A percentile compares a stretch with the other conserved stretches of the same genome.
Evolutionary conservation across 1,284 basidiomycete genomes (phyloP).

Genomic region (Boletus sp.): DNA sequence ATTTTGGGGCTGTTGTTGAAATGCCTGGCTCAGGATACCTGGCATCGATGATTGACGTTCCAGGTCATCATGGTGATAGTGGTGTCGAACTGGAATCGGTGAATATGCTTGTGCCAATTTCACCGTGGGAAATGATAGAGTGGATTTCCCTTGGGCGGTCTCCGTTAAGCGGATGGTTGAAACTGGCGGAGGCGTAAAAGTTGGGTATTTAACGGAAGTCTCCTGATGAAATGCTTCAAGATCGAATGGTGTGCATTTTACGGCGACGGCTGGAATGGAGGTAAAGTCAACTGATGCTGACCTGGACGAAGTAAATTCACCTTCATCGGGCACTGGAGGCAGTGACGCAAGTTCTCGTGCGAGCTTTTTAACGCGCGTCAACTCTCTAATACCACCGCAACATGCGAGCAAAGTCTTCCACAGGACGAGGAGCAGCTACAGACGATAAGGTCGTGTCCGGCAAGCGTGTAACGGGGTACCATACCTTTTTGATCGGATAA

Average conservation of each 20-base stretch:
- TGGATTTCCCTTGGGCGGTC: conserved; percentile 33
- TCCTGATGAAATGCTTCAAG: conserved; percentile 85
- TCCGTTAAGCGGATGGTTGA: conserved; percentile 33
- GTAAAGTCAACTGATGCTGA: conserved; percentile 2
- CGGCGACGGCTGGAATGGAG: conserved; percentile 40
- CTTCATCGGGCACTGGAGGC: conserved; percentile 58
- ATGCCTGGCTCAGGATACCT: conserved; percentile 41
- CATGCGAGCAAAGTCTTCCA: conserved; percentile 96
- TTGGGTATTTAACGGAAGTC: conserved; percentile 91
- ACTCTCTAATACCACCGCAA: conserved; percentile 88
- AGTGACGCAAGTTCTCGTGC: conserved; percentile 81
- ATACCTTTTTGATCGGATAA: conserved; percentile 93
- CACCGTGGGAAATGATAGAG: conserved; percentile 43
- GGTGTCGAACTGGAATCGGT: conserved; percentile 90
- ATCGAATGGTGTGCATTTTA: conserved; percentile 87
- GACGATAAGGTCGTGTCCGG: conserved; percentile 2
- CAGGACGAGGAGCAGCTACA: conserved; percentile 84
- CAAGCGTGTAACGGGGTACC: neutral
- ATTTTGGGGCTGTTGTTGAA: conserved; percentile 43
- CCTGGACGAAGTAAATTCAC: conserved; percentile 33
- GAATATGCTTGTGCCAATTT: conserved; percentile 86
- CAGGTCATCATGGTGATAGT: conserved; percentile 80
- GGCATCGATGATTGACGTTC: conserved; percentile 45
- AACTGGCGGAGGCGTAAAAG: conserved; percentile 63
- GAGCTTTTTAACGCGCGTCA: conserved; percentile 79